Evolutionary conservation across 1,139 yeast species (phyloP), one percentile per base, ranked within the genome.

Genomic region (Insectozyma bohioensis): DNA sequence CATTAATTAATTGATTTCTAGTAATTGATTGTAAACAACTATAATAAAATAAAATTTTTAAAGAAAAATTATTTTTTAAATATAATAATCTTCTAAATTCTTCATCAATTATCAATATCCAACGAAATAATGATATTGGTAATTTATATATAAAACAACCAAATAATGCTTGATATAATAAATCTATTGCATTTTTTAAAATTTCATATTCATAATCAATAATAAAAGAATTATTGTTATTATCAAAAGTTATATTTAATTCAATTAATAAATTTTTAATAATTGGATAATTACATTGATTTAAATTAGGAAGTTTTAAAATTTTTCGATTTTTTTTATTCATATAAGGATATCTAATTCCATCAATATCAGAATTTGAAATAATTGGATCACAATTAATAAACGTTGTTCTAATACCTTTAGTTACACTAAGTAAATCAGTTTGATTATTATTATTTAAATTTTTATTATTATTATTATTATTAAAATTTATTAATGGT

Each of bases 101-200:
- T 5, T 37, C 37, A 5, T 44, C 39, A 3, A 56, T 23, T n/a
- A 54, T 26, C 14, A 59, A 42, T 7, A 61, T 32, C 58, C 61
- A 61, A 29, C 58, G 42, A 32, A 46, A 55, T 4, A 63, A 29
- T 2, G 67, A 63, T 3, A 56, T 35, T 3, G 62, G 62, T 31
- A 49, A 52, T 33, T 53, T 49, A n/a, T 33, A 40, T 24, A 42
- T 31, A 13, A 51, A 33, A 21, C 48, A 35, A 10, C 37, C 31
- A 12, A 48, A 36, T 3, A 42, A 20, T 6, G 30, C 19, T 4
- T 12, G 20, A 17, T 20, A 16, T 21, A 40, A 17, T 9, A 15
- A 12, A 15, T 30, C 35, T 3, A 41, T 23, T 4, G 30, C 19
- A 12, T 22, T 26, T 21, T 19, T 20, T 55, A 40, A 6, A 34